Base-by-base conservation (phyloP, 805 yeast genomes). In the Myxozyma geophila region DNA sequence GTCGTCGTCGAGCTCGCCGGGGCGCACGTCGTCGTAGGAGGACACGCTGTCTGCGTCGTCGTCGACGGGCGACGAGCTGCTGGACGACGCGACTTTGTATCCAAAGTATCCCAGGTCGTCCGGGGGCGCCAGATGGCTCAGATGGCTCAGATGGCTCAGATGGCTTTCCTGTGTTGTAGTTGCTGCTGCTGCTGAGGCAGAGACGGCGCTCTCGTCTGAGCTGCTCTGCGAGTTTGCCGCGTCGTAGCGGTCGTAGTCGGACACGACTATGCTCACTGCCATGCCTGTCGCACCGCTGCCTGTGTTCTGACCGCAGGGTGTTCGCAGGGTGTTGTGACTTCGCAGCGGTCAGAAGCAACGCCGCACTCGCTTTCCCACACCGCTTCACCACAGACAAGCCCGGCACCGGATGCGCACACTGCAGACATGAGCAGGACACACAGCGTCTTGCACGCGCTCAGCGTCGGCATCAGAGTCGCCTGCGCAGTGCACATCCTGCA, bases 401-500 rank as follows among this genome's bases (percentile, higher is more conserved):
- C n/a, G n/a, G n/a, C n/a, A n/a, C n/a, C n/a, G n/a, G n/a, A n/a
- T n/a, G n/a, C n/a, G n/a, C n/a, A n/a, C n/a, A n/a, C n/a, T n/a
- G n/a, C n/a, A n/a, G n/a, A n/a, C n/a, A n/a, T n/a, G n/a, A n/a
- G n/a, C n/a, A 43, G 21, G 6, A 8, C 2, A 12, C 21, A 43
- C 47, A 43, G 47, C 47, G 4, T 43, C 46, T 3, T 51, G 54
- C 15, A 19, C 46, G 19, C 10, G 2, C 48, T 53, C 6, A 40
- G 56, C 21, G 13, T 36, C 10, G 56, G 39, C 12, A n/a, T 78
- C 7, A 70, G 80, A 15, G 65, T 72, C 15, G 75, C 66, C 73
- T 81, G 79, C 63, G 68, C 71, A 9, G 71, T 75, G 13, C 98
- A 92, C 75, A 78, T 92, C 10, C 73, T 87, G 8, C 89, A 85